Base-by-base conservation (phyloP, 148 eudicot species). In the Spergularia bocconei region DNA sequence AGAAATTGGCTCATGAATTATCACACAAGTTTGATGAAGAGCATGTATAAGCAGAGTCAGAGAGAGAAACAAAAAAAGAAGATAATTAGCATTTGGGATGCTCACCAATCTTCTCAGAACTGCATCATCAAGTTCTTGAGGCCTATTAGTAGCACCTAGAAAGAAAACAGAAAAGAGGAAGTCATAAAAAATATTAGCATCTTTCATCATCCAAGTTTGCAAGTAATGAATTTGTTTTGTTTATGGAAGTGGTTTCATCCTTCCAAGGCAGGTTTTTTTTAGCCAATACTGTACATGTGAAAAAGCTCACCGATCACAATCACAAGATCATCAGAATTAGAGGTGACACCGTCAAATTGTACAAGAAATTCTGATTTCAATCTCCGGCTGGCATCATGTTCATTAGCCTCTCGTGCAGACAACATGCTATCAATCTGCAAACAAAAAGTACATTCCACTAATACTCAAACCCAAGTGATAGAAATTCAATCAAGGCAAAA, bases 61-160 rank as follows among this genome's bases (percentile, higher is more conserved):
- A 5, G 44, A 41, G 8, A 41, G 44, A 41, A 1, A 44, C 0
- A 51, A 7, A 10, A 63, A 21, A 9, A 44, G 20, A 20, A 54
- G 52, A 11, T 6, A 48, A 33, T 13, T 3, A n/a, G 55, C 54
- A n/a, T 58, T 15, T 20, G 15, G 66, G 58, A 11, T 57, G 82
- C 88, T 84, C 52, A 95, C 99, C 96, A 95, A 82, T 87, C 99
- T 88, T 82, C 99, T 89, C 54, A 95, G 82, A 81, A 92, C 99
- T 36, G 99, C 99, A 89, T 95, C 99, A 75, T 95, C 99, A 76
- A 95, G 82, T 75, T 95, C 99, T 76, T 95, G 96, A 25, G 99
- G 98, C 87, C 91, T 95, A 80, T 95, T 95, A 25, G 99, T 95
- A 20, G 99, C 99, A 72, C 99, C 99, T 95, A 83, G 74, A 71